Evolutionary conservation across 768 basidiomycete genomes (phyloP).

Genomic region (Tubosaeta sp.): DNA sequence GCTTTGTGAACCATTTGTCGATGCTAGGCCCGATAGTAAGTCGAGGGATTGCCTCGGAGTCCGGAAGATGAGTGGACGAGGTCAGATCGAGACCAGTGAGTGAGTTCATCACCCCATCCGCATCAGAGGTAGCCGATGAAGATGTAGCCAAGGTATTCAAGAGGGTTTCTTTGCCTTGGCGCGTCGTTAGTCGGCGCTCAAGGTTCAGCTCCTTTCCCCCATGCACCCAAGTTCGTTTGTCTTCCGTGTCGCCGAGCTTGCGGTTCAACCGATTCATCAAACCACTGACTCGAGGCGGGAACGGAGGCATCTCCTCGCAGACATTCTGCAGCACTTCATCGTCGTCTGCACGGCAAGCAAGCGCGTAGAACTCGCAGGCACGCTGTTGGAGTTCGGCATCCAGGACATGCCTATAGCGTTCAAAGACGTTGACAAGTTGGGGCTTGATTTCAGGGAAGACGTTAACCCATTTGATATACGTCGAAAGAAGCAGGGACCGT

Average conservation of each 20-base stretch:
- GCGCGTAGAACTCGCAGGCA: conserved; percentile 93
- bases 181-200: conserved; percentile 62
- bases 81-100: conserved; percentile 81
- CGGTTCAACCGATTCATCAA: conserved; percentile 82
- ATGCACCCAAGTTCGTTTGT: conserved; percentile 93
- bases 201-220: conserved; percentile 91
- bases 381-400: conserved; percentile 97
- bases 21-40: conserved; percentile 66
- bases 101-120: conserved; percentile 62
- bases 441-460: conserved; percentile 98
- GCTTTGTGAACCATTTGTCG: conserved; percentile 85
- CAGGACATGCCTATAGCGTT: conserved; percentile 94
- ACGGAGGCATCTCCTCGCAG: conserved; percentile 99
- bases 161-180: conserved; percentile 38
- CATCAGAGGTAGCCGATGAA: conserved; percentile 31
- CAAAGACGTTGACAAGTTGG: conserved; percentile 91
- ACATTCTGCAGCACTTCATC: conserved; percentile 92
- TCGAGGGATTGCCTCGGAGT: conserved; percentile 37
- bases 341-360: conserved; percentile 80
- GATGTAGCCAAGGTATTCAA: conserved; percentile 34
- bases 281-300: conserved; percentile 91
- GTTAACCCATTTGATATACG: conserved; percentile 99
- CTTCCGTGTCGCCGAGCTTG: conserved; percentile 89
- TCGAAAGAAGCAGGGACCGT: conserved; percentile 87
- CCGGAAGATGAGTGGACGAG: conserved; percentile 19